A percentile compares a stretch with the other conserved stretches of the same genome.
These are phyloP conservation scores for Gautieria morchelliformis DNA, from an alignment of 768 basidiomycete genomes.

Conservation along the genomic window DNA sequence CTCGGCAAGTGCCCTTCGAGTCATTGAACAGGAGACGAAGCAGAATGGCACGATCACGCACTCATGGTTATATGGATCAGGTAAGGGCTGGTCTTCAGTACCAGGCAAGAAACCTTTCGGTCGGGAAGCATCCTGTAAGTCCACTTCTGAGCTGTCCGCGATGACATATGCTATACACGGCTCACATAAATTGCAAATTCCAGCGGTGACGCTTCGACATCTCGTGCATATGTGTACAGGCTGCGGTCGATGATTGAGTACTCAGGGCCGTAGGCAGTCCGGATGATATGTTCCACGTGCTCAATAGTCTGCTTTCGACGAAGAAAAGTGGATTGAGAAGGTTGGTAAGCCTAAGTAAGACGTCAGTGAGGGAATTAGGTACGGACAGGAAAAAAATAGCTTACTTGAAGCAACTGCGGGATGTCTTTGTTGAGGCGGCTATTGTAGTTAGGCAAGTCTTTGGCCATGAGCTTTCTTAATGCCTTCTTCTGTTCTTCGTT, in stretches of 20 bases:
- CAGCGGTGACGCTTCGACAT: constrained; percentile 5
- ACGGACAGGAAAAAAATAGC: not conserved
- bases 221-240: constrained; percentile 9
- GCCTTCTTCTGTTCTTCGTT: constrained; percentile 3
- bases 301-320: not conserved
- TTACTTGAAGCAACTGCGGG: not conserved
- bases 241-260: constrained; percentile 11
- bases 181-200: constrained; percentile 11
- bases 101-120: not conserved
- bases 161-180: constrained; percentile 5
- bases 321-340: not conserved
- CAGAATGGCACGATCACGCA: not conserved
- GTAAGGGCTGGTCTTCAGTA: not conserved
- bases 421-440: not conserved
- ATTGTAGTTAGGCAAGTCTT: not conserved
- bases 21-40: not conserved
- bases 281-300: constrained; percentile 1
- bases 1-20: not conserved
- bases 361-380: not conserved
- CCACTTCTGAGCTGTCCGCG: not conserved
- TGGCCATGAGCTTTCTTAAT: not conserved
- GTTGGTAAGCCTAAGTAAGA: not conserved
- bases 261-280: constrained; percentile 5
- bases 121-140: not conserved
- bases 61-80: constrained; percentile 3